Conservation (phyloP, 2,329 filamentous ascomycete genomes). For the Huntiella bhutanensis region DNA sequence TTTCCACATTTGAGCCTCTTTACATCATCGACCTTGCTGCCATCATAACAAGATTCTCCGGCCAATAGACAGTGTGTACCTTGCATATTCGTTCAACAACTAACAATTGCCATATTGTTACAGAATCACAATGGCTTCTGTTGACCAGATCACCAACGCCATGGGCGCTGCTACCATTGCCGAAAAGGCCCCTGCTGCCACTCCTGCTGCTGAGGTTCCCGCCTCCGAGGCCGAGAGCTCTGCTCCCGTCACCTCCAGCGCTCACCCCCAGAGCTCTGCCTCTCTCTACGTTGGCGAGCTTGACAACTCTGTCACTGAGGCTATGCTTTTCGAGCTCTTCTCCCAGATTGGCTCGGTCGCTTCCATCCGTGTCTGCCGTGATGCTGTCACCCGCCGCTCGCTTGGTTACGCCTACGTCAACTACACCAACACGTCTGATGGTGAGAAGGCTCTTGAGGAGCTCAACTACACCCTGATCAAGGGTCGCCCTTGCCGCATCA, state of each 20-base stretch:
- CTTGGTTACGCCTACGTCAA: conserved; percentile 99
- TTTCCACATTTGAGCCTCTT: background rate
- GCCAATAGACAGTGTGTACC: background rate
- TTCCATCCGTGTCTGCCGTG: conserved; percentile 98
- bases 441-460: conserved; percentile 96
- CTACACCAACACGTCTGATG: conserved; percentile 94
- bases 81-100: background rate
- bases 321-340: conserved; percentile 99
- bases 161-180: conserved; percentile 54
- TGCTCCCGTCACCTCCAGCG: conserved; percentile 54
- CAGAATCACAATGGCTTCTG: conserved; percentile 40
- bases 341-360: conserved; percentile 97
- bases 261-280: conserved; percentile 77
- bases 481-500: conserved; percentile 96
- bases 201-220: conserved; percentile 57
- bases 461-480: conserved; percentile 99
- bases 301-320: conserved; percentile 92
- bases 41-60: no score
- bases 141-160: conserved; percentile 67
- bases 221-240: conserved; percentile 35
- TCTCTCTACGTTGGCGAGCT: conserved; percentile 99
- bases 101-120: background rate
- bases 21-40: no score
- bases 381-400: conserved; percentile 93
- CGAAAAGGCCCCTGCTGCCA: conserved; percentile 45